Percentiles rank a stretch among this genome's conserved stretches.
Evolutionary conservation across 2,329 filamentous ascomycete species (phyloP).

Genomic region (Penicillium occitanis): DNA sequence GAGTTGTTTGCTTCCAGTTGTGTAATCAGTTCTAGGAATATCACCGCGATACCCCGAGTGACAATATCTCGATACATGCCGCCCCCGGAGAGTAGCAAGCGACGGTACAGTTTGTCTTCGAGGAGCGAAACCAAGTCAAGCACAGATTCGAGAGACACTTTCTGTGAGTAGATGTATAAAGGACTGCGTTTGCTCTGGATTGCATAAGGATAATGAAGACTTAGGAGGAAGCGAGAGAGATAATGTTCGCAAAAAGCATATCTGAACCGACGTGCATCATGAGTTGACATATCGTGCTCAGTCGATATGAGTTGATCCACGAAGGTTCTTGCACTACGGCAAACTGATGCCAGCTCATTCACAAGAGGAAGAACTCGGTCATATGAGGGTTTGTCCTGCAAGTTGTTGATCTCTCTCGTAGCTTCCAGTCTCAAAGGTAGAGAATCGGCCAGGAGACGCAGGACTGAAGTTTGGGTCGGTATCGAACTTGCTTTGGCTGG

Average conservation of each 20-base stretch:
- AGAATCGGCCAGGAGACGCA: neutral
- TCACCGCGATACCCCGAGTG: neutral
- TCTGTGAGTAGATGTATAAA: neutral
- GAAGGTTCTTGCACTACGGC: neutral
- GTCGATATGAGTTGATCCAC: neutral
- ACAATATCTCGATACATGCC: neutral
- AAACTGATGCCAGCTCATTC: neutral
- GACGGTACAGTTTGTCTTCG: neutral
- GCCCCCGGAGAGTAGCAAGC: neutral
- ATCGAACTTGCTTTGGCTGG: neutral
- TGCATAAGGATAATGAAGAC: neutral
- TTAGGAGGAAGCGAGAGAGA: neutral
- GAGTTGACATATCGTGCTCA: neutral
- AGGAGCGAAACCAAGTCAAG: neutral
- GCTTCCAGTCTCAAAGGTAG: neutral
- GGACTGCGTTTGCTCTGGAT: neutral
- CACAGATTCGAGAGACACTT: neutral
- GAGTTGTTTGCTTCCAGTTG: neutral
- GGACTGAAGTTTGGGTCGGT: neutral
- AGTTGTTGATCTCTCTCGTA: neutral
- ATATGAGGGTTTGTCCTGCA: neutral
- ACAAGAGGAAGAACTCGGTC: neutral
- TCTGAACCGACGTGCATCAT: neutral
- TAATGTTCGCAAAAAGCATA: neutral
- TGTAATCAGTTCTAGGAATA: neutral